Conservation (phyloP, 441 rosid species). For the Theobroma grandiflorum region DNA sequence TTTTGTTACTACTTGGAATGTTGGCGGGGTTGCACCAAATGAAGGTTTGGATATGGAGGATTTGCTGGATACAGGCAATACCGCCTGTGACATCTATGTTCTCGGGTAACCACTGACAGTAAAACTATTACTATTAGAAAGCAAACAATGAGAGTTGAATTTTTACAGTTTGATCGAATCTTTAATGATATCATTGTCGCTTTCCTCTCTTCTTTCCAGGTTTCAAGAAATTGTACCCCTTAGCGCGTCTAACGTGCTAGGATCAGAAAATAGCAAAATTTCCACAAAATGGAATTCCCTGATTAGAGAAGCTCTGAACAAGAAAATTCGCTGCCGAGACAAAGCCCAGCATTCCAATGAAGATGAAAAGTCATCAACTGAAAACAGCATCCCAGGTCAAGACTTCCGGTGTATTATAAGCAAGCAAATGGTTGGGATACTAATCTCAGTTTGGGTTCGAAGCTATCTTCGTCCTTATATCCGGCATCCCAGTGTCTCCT, state of each 20-base stretch:
- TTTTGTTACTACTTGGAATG: conserved; percentile 79
- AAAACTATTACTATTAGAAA: not conserved
- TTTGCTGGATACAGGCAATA: conserved; percentile 46
- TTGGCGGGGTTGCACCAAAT: conserved; percentile 61
- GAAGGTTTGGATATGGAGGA: conserved; percentile 54
- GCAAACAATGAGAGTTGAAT: conserved; percentile 7
- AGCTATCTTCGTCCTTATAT: conserved; percentile 48
- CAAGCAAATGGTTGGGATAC: conserved; percentile 82
- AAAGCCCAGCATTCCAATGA: conserved; percentile 9
- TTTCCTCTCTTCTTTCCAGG: conserved; percentile 37
- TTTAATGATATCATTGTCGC: not conserved
- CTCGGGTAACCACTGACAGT: conserved; percentile 47
- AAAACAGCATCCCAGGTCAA: conserved; percentile 24
- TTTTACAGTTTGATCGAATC: not conserved
- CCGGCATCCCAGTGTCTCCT: conserved; percentile 58
- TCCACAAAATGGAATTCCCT: conserved; percentile 72
- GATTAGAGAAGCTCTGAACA: conserved; percentile 65
- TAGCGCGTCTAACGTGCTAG: conserved; percentile 70
- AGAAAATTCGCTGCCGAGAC: conserved; percentile 23
- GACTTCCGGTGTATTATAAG: conserved; percentile 47
- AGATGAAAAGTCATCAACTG: conserved; percentile 1
- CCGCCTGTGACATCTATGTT: conserved; percentile 65
- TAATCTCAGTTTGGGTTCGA: conserved; percentile 69
- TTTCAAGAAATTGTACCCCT: conserved; percentile 94
- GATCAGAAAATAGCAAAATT: conserved; percentile 60